Evolutionary conservation across 345 rosid species (phyloP), one percentile per base, ranked within the genome.

Genomic region (Bruguiera sexangula): DNA sequence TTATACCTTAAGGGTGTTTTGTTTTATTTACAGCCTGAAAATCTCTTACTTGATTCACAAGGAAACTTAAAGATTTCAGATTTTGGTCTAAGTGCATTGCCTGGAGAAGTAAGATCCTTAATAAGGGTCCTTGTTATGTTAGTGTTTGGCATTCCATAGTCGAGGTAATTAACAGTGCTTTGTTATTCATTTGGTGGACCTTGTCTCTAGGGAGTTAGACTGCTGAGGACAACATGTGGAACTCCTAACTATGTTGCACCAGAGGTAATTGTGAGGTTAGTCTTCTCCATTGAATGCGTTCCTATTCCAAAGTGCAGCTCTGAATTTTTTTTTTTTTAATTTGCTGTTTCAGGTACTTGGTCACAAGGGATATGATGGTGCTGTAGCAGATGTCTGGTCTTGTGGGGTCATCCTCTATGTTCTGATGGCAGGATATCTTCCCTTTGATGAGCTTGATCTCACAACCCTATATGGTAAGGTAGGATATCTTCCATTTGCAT

Each of bases 191-290:
- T 68, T 48, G 62, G 29, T 75, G 29, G 57, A 68, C 20, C 54
- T 54, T 82, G 65, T 46, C 24, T 20, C 15, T 61, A 91, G 98
- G 98, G 96, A 69, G 96, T 89, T 77, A 87, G 90, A 74, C 60
- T 91, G 62, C 87, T 94, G 24, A 85, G 85, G 78, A 94, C 99
- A 67, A 94, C 99, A 26, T 91, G 99, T 75, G 99, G 99, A 57
- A 91, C 97, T 57, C 97, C 96, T 54, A 94, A 94, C 75, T 94
- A 94, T 64, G 97, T 94, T 30, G 99, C 99, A 65, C 99, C 99
- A 29, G 99, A 94, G 99, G 98, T 91, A 80, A 67, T 65, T 27
- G 59, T 69, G 36, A 16, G 51, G 56, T 60, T 32, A 62, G 24
- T 29, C n/a, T 34, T 54, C 27, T 53, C 34, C 18, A 21, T 62